Evolutionary conservation across 345 rosid genomes (phyloP).

Genomic region (Balakata baccata): DNA sequence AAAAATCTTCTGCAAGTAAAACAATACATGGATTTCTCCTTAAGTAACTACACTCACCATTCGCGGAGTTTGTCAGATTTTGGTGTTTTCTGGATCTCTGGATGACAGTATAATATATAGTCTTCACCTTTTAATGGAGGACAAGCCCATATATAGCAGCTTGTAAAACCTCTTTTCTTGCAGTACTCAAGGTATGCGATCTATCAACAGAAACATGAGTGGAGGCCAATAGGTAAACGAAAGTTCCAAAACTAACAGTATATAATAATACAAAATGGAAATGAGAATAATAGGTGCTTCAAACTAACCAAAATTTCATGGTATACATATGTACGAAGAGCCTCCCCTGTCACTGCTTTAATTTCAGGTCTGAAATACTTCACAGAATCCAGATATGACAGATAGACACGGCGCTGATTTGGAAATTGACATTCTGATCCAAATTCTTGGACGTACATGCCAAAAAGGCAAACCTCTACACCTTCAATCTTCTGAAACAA

Average conservation of each 20-base stretch:
- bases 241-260: background rate
- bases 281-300: conserved; percentile 3
- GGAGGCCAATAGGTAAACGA: conserved; percentile 9
- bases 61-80: conserved; percentile 97
- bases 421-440: conserved; percentile 87
- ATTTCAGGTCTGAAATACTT: conserved; percentile 95
- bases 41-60: conserved; percentile 64
- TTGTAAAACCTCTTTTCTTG: conserved; percentile 93
- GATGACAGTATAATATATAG: conserved; percentile 95
- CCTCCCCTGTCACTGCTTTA: conserved; percentile 86
- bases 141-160: conserved; percentile 99
- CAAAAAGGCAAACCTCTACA: conserved; percentile 98
- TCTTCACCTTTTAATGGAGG: conserved; percentile 99
- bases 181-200: conserved; percentile 98
- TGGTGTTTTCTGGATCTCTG: conserved; percentile 98
- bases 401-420: conserved; percentile 96
- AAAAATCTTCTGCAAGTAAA: background rate
- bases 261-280: background rate
- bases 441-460: conserved; percentile 99
- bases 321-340: conserved; percentile 93
- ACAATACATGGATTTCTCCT: background rate
- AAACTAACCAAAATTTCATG: conserved; percentile 82
- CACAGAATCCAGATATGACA: conserved; percentile 95
- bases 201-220: conserved; percentile 40
- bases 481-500: conserved; percentile 99